phyloP scores from a whole-genome alignment of 768 basidiomycete species.

The Arthromyces matolae region DNA sequence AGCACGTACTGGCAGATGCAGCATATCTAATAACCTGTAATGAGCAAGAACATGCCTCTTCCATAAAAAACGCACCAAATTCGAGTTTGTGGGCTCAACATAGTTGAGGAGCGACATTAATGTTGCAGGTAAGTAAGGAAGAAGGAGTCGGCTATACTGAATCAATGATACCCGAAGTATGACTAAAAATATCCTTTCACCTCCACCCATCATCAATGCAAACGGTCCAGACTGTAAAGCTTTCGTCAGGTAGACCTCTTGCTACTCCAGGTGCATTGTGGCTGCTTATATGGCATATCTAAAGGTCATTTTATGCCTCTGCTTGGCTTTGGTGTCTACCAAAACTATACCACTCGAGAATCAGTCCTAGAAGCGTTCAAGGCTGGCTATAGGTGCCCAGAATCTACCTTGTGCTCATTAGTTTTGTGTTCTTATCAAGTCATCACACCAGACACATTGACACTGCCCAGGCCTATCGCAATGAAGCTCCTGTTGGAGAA shows the following conservation, averaged over 20 bases:
- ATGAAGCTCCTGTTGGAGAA: slow-evolving; percentile 59
- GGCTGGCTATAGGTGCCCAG: slow-evolving; percentile 70
- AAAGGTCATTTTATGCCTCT: slow-evolving; percentile 56
- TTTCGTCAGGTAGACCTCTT: slow-evolving; percentile 15
- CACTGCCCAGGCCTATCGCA: slow-evolving; percentile 66
- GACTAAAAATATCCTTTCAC: background rate
- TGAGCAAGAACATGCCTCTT: background rate
- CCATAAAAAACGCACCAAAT: slow-evolving; percentile 46
- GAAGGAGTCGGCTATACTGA: background rate
- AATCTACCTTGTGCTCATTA: background rate
- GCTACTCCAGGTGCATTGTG: background rate
- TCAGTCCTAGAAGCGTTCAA: slow-evolving; percentile 61
- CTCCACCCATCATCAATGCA: too few relatives aligned
- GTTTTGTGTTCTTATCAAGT: too few relatives aligned
- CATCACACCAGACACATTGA: slow-evolving; percentile 74
- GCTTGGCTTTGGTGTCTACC: slow-evolving; percentile 70
- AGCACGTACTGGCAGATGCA: slow-evolving; percentile 71
- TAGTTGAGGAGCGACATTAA: slow-evolving; percentile 52
- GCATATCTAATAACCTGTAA: slow-evolving; percentile 53
- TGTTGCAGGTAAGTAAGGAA: slow-evolving; percentile 4
- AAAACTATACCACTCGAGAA: slow-evolving; percentile 53
- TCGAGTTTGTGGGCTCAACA: slow-evolving; percentile 57
- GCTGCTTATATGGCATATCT: background rate
- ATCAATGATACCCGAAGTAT: too few relatives aligned
- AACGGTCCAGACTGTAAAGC: slow-evolving; percentile 19